Conservation (phyloP, 164 flowering plant species). For the Aristolochia californica region DNA sequence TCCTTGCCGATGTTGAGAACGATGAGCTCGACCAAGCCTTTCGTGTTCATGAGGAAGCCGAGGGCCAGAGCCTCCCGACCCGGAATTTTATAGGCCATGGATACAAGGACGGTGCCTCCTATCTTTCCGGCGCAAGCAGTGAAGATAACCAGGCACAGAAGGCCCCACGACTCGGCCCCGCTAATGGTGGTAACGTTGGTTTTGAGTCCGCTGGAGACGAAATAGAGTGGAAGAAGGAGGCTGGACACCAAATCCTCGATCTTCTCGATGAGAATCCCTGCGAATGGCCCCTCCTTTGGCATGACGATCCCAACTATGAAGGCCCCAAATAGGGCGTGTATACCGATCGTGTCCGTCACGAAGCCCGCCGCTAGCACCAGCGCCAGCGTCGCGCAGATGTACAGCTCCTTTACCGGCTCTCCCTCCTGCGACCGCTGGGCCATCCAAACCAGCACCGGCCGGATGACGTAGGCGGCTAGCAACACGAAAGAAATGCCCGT, state of each 20-base stretch:
- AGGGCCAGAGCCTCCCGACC: slow-evolving; percentile 15
- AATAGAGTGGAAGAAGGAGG: slow-evolving; percentile 20
- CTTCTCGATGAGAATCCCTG: slow-evolving; percentile 21
- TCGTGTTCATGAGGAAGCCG: slow-evolving; percentile 27
- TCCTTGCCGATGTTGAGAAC: slow-evolving; percentile 32
- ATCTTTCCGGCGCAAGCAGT: slow-evolving; percentile 21
- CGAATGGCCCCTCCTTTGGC: slow-evolving; percentile 22
- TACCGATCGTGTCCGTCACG: slow-evolving; percentile 18
- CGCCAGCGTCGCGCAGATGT: slow-evolving; percentile 13
- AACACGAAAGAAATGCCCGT: slow-evolving; percentile 10
- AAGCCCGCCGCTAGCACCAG: slow-evolving; percentile 19
- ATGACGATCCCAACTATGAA: slow-evolving; percentile 17
- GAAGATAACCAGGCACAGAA: slow-evolving; percentile 14
- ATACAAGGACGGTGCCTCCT: slow-evolving; percentile 10
- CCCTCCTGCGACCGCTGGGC: slow-evolving; percentile 16
- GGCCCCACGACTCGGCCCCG: slow-evolving; percentile 20
- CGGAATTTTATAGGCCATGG: slow-evolving; percentile 11
- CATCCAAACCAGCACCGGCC: slow-evolving; percentile 13
- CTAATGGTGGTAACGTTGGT: slow-evolving; percentile 19
- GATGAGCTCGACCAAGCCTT: slow-evolving; percentile 27
- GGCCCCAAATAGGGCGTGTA: slow-evolving; percentile 22
- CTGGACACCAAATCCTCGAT: slow-evolving; percentile 22
- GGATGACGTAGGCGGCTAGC: slow-evolving; percentile 6
- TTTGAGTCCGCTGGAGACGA: slow-evolving; percentile 24
- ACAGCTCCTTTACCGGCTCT: slow-evolving; percentile 19